Evolutionary conservation across 2,329 filamentous ascomycete genomes (phyloP), one percentile per base, ranked within the genome.

Genomic region (Rutstroemia sp.): DNA sequence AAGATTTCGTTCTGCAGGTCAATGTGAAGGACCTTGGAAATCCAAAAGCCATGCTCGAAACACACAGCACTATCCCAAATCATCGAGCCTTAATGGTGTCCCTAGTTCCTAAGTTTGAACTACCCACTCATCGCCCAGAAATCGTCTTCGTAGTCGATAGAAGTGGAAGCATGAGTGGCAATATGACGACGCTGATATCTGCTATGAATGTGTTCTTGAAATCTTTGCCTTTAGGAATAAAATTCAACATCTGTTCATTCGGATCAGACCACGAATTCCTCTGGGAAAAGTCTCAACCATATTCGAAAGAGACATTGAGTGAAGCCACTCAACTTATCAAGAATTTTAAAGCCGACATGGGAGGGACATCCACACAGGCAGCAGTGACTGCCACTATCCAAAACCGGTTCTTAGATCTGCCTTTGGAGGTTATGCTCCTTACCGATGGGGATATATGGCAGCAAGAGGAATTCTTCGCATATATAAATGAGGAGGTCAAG

Each of bases 71-170:
- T 0, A 74, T 87, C 2, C 73, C 78, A 0, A 75, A 81, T 54
- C 83, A 87, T 49, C 77, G 81, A 3, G 85, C 86, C 0, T 66
- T 90, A 57, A 88, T 91, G 85, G 73, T 79, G 0, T 88, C 86
- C 0, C 72, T 90, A 0, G 84, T 90, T 0, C 87, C 87, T 2
- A 84, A 82, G 59, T 88, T 89, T 70, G 74, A 75, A n/a, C 71
- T 88, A 0, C 80, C 81, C 0, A 66, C 76, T 0, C 73, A 77
- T 8, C 70, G 68, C 54, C 74, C 76, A 3, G 87, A 91, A 66
- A 77, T 91, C 21, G 80, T 90, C 18, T 90, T 91, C 62, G 72
- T 91, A 4, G 86, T 83, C 55, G 87, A 91, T 67, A 79, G 86
- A 52, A 88, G 84, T 56, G 86, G 85, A 0, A 87, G 83, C 58